Evolutionary conservation across 2,329 filamentous ascomycete genomes (phyloP), one percentile per base, ranked within the genome.

Genomic region (Fusarium sp.): DNA sequence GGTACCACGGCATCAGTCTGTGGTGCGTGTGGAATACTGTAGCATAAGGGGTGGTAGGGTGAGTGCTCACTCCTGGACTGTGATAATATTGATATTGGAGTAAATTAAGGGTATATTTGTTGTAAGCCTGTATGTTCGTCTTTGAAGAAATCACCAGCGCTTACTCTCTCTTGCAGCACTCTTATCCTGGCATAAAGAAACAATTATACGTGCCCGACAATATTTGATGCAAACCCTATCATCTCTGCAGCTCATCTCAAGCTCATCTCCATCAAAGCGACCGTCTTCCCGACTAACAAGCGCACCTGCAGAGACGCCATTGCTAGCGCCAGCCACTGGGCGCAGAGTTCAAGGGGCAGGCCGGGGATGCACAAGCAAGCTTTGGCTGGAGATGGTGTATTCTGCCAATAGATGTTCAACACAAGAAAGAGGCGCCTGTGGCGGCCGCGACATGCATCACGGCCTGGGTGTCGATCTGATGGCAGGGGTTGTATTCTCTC

Each of bases 351-450:
- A 53, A 66, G 63, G 63, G 62, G 63, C 43, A 52, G 32, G 45
- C 38, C 36, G 15, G 45, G 49, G 49, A 32, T 15, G 19, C 26
- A 55, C 36, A 56, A 56, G 43, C 32, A 57, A 42, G 9, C 25
- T 39, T 31, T 28, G 35, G 24, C 7, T 13, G 13, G 45, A 48
- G 45, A 51, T 31, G 49, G 34, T 15, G 28, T 19, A 34, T 44
- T 35, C 50, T 65, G 53, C 41, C 52, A 43, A 39, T 24, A 43
- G 49, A 47, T 49, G 48, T 43, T 44, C 42, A 54, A 39, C 36
- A 44, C 40, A 61, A 35, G 36, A 59, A 54, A 63, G 64, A 53
- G 56, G 61, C 63, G 65, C 58, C 64, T 67, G 68, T 67, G 68
- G 65, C 65, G 65, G 68, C 46, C 58, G 49, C 56, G 56, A 29